Percentiles rank a stretch among this genome's conserved stretches.
phyloP scores from a whole-genome alignment of 179 eudicot species.

The Sideroxylon spinosum region DNA sequence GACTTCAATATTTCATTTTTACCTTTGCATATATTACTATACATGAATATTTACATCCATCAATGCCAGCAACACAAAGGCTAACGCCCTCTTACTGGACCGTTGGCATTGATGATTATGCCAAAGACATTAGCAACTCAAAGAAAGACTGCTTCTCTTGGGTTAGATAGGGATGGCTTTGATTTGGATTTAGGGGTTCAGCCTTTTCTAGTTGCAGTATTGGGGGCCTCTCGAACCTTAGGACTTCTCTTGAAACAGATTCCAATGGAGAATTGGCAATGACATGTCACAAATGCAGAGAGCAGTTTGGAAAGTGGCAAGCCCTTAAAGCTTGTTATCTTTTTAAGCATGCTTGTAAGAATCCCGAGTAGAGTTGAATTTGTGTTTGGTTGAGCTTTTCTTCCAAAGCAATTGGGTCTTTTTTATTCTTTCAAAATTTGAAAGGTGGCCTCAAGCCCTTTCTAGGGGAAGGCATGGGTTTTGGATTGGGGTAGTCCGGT shows the following conservation, averaged over 20 bases:
- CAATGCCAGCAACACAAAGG: too few relatives aligned
- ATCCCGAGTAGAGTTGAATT: not conserved
- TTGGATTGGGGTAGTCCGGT: too few relatives aligned
- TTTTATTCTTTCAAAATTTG: not conserved
- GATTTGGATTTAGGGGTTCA: constrained; percentile 22
- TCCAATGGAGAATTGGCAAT: constrained; percentile 38
- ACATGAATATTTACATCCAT: too few relatives aligned
- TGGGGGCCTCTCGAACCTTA: constrained; percentile 28
- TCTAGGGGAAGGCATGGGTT: too few relatives aligned
- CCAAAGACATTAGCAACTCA: constrained; percentile 25
- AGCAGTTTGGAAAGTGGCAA: constrained; percentile 81
- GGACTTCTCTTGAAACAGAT: constrained; percentile 42
- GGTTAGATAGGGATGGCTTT: constrained; percentile 26
- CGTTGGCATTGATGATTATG: too few relatives aligned
- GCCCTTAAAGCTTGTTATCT: constrained; percentile 91
- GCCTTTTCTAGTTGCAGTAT: constrained; percentile 21
- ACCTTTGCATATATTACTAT: too few relatives aligned
- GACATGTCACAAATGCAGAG: constrained; percentile 83
- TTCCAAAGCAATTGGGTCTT: not conserved
- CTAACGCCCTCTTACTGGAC: too few relatives aligned
- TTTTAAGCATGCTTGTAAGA: constrained; percentile 91
- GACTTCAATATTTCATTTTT: too few relatives aligned
- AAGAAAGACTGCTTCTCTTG: constrained; percentile 38
- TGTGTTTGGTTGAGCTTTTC: not conserved
- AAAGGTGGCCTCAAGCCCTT: too few relatives aligned